A percentile compares a stretch with the other conserved stretches of the same genome.
phyloP scores from a whole-genome alignment of 2,329 filamentous ascomycete species.

The Penicillium aurantiogriseum region DNA sequence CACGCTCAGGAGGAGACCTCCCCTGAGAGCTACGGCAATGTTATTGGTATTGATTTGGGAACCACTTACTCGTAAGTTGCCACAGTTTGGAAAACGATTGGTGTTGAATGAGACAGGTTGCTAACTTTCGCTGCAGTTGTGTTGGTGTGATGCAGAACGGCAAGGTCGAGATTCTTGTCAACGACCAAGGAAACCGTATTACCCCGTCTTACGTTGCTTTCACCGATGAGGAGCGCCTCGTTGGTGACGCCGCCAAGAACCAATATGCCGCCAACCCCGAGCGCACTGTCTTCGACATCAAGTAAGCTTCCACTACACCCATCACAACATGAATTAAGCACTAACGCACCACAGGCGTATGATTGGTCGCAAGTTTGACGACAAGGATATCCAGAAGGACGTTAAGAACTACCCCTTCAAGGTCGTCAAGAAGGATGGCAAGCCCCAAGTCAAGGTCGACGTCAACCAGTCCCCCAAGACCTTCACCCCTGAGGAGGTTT shows the following conservation, averaged over 20 bases:
- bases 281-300: constrained; percentile 77
- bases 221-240: constrained; percentile 93
- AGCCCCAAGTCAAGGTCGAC: constrained; percentile 75
- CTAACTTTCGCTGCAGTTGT: constrained; percentile 61
- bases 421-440: constrained; percentile 83
- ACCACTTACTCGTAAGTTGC: constrained; percentile 65
- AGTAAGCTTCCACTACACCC: constrained; percentile 57
- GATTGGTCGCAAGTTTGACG: constrained; percentile 78
- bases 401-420: constrained; percentile 99
- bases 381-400: constrained; percentile 86
- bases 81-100: not conserved
- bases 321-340: not conserved
- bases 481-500: constrained; percentile 66
- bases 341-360: constrained; percentile 63
- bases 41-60: constrained; percentile 94
- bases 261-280: constrained; percentile 78
- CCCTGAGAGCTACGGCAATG: constrained; percentile 75
- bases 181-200: constrained; percentile 96
- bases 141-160: constrained; percentile 95
- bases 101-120: not conserved
- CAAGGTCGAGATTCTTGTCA: constrained; percentile 92
- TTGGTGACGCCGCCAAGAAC: constrained; percentile 97
- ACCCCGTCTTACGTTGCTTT: constrained; percentile 94
- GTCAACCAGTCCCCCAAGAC: constrained; percentile 58
- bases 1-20: constrained; percentile 71